Percentiles rank a stretch among this genome's conserved stretches.
Conservation (phyloP, 257 asterid species). For the Buddleja alternifolia region DNA sequence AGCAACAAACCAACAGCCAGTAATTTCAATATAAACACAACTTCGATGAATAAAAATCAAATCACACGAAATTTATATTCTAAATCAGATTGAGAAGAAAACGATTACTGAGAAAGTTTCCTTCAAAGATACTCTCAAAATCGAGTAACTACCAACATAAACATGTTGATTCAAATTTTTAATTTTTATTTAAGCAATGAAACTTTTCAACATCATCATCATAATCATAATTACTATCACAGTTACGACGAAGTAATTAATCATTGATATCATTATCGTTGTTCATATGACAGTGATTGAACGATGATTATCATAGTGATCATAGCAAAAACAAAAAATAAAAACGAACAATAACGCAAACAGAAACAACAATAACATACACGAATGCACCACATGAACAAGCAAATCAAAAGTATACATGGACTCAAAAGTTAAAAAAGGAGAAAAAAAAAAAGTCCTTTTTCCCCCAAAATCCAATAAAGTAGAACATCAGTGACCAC, state of each 20-base stretch:
- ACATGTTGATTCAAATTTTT: background rate
- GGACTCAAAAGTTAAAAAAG: background rate
- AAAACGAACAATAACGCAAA: background rate
- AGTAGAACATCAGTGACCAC: background rate
- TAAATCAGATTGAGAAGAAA: background rate
- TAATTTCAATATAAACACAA: background rate
- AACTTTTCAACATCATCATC: constrained; percentile 6
- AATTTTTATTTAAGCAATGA: background rate
- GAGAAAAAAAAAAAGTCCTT: background rate
- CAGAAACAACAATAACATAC: constrained; percentile 1
- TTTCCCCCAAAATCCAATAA: background rate
- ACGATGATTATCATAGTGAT: background rate
- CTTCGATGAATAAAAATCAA: constrained; percentile 1
- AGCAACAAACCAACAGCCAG: constrained; percentile 2
- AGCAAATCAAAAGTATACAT: background rate
- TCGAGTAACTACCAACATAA: constrained; percentile 6
- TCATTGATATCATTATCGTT: no score
- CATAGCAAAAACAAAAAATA: constrained; percentile 7
- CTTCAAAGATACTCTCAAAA: background rate
- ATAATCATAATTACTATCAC: background rate
- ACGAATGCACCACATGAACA: background rate
- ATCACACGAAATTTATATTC: background rate
- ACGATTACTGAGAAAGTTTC: background rate
- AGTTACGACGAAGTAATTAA: no score
- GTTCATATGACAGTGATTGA: no score